These are phyloP conservation scores for Salvia splendens DNA, from an alignment of 257 asterid species.

Conservation along the genomic window DNA sequence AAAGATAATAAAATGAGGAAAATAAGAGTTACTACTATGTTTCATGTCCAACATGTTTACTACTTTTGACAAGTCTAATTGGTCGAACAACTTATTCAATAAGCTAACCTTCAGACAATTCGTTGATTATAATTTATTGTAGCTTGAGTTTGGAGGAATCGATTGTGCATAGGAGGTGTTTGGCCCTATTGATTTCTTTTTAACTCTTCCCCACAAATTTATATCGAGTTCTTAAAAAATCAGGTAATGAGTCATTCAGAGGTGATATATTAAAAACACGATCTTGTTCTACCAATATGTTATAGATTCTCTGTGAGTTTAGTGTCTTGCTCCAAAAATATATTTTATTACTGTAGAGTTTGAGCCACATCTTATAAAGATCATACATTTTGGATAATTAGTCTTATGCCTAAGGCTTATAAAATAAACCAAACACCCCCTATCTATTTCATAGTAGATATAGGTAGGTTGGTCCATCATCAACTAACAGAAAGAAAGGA, in stretches of 20 bases:
- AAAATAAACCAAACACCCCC: no score
- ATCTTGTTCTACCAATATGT: not conserved
- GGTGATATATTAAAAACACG: not conserved
- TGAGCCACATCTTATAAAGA: no score
- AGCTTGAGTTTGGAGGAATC: constrained; percentile 24
- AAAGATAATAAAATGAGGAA: no score
- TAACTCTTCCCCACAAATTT: not conserved
- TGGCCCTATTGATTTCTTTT: no score
- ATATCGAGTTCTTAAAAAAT: not conserved
- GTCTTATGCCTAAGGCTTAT: no score
- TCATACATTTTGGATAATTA: no score
- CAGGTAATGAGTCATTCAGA: no score
- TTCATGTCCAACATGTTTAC: constrained; percentile 25
- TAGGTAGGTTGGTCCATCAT: no score
- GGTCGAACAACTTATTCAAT: constrained; percentile 30
- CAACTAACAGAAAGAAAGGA: no score
- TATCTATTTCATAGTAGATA: no score
- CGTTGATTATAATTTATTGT: constrained; percentile 13
- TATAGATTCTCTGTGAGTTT: not conserved
- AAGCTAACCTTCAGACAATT: constrained; percentile 22
- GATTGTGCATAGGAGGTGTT: not conserved
- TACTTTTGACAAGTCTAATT: constrained; percentile 24
- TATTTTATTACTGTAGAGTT: no score
- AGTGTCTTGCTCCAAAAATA: no score
- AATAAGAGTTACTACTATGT: not conserved